Conservation (phyloP, 2,329 filamentous ascomycete species). For the Cytospora leucostoma region DNA sequence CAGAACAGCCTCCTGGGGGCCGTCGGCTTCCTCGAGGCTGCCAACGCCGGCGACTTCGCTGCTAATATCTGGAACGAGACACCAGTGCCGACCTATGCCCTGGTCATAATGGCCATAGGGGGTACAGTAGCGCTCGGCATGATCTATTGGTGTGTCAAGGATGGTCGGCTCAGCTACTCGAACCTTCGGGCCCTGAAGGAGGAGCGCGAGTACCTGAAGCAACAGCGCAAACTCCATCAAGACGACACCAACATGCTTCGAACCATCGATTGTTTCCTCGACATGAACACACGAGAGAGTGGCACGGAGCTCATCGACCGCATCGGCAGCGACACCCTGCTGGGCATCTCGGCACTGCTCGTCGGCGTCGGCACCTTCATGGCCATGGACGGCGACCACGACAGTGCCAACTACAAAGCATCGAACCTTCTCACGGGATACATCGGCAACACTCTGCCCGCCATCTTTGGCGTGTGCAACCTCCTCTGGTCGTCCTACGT, state of each 20-base stretch:
- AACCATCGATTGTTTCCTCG: conserved; percentile 41
- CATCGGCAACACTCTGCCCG: conserved; percentile 53
- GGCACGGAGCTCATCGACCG: conserved; percentile 54
- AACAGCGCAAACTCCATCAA: conserved; percentile 26
- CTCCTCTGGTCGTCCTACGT: conserved; percentile 50
- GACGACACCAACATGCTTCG: conserved; percentile 29
- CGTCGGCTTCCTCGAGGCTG: conserved; percentile 55
- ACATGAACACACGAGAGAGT: conserved; percentile 50
- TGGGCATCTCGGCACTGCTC: conserved; percentile 51
- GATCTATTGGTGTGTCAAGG: conserved; percentile 48
- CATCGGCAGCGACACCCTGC: conserved; percentile 50
- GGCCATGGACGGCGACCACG: conserved; percentile 51
- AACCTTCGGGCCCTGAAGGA: conserved; percentile 49
- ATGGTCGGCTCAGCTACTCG: conserved; percentile 44
- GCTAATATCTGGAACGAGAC: conserved; percentile 59
- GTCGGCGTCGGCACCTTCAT: conserved; percentile 55
- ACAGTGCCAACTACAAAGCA: conserved; percentile 43
- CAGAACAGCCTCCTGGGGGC: conserved; percentile 30
- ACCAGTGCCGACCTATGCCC: conserved; percentile 51
- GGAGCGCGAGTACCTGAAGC: conserved; percentile 42
- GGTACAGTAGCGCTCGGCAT: conserved; percentile 48
- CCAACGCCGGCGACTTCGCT: conserved; percentile 58
- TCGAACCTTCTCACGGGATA: conserved; percentile 59
- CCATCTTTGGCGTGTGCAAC: conserved; percentile 51
- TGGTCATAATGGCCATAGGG: conserved; percentile 55